These are phyloP conservation scores for Scytalidium sp. DNA, from an alignment of 2,329 filamentous ascomycete species.

Conservation along the genomic window DNA sequence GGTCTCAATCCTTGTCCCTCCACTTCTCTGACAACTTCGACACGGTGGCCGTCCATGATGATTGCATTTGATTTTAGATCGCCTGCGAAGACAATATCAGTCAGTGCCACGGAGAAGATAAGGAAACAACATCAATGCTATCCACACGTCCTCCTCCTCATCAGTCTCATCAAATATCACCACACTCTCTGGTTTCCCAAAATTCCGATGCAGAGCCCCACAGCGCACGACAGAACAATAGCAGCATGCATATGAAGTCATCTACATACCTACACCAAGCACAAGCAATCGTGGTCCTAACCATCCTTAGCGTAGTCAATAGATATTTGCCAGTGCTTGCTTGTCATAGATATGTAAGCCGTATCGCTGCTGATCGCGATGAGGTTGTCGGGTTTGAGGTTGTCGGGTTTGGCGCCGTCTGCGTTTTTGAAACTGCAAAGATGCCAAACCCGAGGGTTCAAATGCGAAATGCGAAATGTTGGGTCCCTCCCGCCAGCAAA, in stretches of 20 bases:
- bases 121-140: neutral
- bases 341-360: neutral
- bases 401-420: too few species aligned
- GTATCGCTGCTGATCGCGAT: neutral
- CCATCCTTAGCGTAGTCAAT: neutral
- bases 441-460: neutral
- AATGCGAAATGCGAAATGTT: neutral
- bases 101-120: too few species aligned
- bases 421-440: too few species aligned
- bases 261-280: constrained; percentile 4
- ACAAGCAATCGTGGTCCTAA: constrained; percentile 6
- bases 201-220: neutral
- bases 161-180: neutral
- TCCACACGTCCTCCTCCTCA: neutral
- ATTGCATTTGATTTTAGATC: constrained; percentile 22
- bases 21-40: constrained; percentile 16
- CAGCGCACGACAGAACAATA: neutral
- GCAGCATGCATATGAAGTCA: too few species aligned
- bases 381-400: too few species aligned
- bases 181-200: neutral
- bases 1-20: constrained; percentile 3
- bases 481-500: too few species aligned
- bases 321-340: neutral
- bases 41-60: constrained; percentile 19
- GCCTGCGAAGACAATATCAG: constrained; percentile 5